These are phyloP conservation scores for Pythium periplocum DNA, from an alignment of 352 stramenopile species.

Conservation along the genomic window DNA sequence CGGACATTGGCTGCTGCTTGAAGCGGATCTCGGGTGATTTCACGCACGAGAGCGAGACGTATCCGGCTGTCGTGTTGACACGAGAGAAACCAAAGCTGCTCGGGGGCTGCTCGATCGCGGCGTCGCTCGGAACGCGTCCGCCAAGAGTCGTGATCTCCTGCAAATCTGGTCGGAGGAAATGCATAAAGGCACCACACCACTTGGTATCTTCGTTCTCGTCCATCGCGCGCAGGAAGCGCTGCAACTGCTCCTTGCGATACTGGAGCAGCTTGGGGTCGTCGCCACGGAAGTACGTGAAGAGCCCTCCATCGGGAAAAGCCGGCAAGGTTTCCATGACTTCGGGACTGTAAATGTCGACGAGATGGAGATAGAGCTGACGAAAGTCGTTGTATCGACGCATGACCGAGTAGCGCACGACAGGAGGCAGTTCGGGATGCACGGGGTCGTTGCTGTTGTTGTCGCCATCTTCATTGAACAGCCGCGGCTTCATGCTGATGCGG, in stretches of 20 bases:
- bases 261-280: conserved; percentile 69
- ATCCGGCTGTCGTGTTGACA: conserved; percentile 45
- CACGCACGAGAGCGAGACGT: conserved; percentile 70
- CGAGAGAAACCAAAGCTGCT: conserved; percentile 21
- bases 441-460: conserved; percentile 9
- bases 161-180: conserved; percentile 62
- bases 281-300: conserved; percentile 69
- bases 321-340: conserved; percentile 43
- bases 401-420: conserved; percentile 74
- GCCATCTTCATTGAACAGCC: neutral
- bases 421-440: conserved; percentile 36
- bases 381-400: conserved; percentile 80
- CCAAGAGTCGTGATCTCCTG: conserved; percentile 34
- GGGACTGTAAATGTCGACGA: conserved; percentile 41
- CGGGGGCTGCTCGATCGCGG: conserved; percentile 14
- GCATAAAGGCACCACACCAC: conserved; percentile 47
- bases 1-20: conserved; percentile 40
- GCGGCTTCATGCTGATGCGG: conserved; percentile 23
- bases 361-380: conserved; percentile 50
- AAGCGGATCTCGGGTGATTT: conserved; percentile 77
- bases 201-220: conserved; percentile 55
- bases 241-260: conserved; percentile 53
- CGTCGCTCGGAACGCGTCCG: conserved; percentile 15
- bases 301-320: conserved; percentile 62
- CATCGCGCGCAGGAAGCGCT: conserved; percentile 55